These are phyloP conservation scores for Angophora floribunda DNA, from an alignment of 345 rosid species.

Conservation along the genomic window DNA sequence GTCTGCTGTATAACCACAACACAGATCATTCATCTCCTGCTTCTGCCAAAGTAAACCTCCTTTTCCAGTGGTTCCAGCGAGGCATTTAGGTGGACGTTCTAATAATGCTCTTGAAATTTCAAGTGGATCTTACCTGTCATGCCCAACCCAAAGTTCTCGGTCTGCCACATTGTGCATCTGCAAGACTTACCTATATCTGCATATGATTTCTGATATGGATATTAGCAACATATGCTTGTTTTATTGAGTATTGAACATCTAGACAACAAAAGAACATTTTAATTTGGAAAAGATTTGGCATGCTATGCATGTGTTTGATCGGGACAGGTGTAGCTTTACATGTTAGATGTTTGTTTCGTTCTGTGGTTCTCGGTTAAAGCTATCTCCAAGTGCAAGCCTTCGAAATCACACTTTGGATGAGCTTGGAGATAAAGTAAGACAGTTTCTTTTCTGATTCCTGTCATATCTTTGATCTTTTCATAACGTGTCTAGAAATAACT, in stretches of 20 bases:
- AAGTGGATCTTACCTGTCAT: not conserved
- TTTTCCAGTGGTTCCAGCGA: not conserved
- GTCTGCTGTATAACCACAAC: not conserved
- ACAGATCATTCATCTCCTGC: not conserved
- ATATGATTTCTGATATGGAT: not conserved
- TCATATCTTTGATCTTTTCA: not conserved
- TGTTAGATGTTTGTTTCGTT: conserved; percentile 66
- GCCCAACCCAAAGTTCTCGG: not conserved
- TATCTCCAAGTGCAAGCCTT: conserved; percentile 33
- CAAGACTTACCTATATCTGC: not conserved
- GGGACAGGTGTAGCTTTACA: conserved; percentile 45
- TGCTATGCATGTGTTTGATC: not conserved
- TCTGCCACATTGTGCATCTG: not conserved
- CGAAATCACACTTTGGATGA: conserved; percentile 48
- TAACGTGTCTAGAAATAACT: not conserved
- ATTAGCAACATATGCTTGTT: not conserved
- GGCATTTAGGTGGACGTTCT: not conserved
- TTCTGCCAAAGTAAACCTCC: not conserved
- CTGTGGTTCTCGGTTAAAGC: conserved; percentile 50
- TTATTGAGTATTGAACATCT: not conserved
- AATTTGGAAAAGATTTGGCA: not conserved
- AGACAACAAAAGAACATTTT: not conserved
- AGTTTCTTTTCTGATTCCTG: not conserved
- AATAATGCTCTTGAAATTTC: not conserved
- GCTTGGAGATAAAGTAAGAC: conserved; percentile 32